Conservation (phyloP, 2,329 filamentous ascomycete genomes). For the Hyphodiscus sp. region DNA sequence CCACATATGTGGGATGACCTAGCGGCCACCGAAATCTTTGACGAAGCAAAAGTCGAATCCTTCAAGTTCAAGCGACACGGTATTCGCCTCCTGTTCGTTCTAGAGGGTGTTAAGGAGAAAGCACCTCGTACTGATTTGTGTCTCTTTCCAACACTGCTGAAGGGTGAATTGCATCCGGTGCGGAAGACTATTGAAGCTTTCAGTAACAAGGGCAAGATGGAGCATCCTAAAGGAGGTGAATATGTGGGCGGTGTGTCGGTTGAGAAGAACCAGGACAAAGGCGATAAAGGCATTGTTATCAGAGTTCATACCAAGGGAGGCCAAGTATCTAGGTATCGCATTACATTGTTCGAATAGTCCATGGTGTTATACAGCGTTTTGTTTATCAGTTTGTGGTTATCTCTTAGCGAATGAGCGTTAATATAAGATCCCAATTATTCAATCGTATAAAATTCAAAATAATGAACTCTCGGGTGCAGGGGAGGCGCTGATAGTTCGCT, state of each 20-base stretch:
- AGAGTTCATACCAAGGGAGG: background rate
- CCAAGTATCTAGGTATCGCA: background rate
- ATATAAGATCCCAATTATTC: too few relatives aligned
- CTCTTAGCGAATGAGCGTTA: too few relatives aligned
- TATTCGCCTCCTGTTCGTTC: background rate
- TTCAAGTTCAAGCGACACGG: background rate
- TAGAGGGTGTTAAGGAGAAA: background rate
- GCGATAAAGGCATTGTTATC: background rate
- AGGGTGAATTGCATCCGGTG: background rate
- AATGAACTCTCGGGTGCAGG: too few relatives aligned
- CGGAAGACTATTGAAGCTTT: background rate
- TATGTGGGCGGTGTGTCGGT: background rate
- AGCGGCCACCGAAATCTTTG: background rate
- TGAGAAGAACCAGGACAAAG: background rate
- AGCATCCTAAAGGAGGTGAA: background rate
- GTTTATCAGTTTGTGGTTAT: too few relatives aligned
- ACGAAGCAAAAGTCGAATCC: background rate
- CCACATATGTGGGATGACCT: background rate
- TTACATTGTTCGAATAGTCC: background rate
- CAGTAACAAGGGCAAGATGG: background rate
- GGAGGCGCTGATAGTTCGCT: too few relatives aligned
- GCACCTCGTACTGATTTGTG: background rate
- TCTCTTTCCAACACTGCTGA: background rate
- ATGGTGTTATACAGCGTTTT: too few relatives aligned
- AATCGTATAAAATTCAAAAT: too few relatives aligned